Base-by-base conservation (phyloP, 352 stramenopile species). In the Globisporangium orthogonon region DNA sequence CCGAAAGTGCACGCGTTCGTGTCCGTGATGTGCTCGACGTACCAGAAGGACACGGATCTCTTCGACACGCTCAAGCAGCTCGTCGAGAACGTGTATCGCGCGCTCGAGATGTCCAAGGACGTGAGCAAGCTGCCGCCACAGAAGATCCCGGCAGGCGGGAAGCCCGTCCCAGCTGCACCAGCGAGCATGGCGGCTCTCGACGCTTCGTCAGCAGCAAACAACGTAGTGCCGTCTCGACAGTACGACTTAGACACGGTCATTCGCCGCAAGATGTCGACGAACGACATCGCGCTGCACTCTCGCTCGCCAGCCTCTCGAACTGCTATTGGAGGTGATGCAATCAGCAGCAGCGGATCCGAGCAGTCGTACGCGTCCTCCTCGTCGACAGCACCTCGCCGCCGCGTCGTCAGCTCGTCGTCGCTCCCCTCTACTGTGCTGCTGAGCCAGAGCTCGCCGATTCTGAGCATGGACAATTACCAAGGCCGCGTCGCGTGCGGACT, bases 231-330 rank as follows among this genome's bases (percentile, higher is more conserved):
- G 51, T 84, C 70, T 7, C 71, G 77, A 4, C 73, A 88, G 41
- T 92, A 92, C 50, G 77, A 92, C 48, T 50, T 92, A 23, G 78
- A 92, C 63, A 89, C 75, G 3, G 79, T 92, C 23, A 92, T 90
- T 56, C 72, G 80, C 13, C 71, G 82, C 29, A 90, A 89, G 63
- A 88, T 92, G 73, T 90, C 79, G 29, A 62, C 82, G 5, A 63
- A 75, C 23, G 79, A 87, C 29, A 52, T 65, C 30, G 55, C 62
- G 52, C 55, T 60, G n/a, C 52, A 52, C 7, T 28, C 29, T 17
- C 59, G 58, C 15, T 57, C 49, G 15, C 49, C 56, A 41, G 28
- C 51, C 4, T 52, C 40, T 31, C 51, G 41, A 55, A 40, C 51
- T 41, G 18, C 30, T 30, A 13, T 23, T n/a, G 48, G 30, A 4